Evolutionary conservation across 2,329 filamentous ascomycete species (phyloP), one percentile per base, ranked within the genome.

Genomic region (Microdochium trichocladiopsis): DNA sequence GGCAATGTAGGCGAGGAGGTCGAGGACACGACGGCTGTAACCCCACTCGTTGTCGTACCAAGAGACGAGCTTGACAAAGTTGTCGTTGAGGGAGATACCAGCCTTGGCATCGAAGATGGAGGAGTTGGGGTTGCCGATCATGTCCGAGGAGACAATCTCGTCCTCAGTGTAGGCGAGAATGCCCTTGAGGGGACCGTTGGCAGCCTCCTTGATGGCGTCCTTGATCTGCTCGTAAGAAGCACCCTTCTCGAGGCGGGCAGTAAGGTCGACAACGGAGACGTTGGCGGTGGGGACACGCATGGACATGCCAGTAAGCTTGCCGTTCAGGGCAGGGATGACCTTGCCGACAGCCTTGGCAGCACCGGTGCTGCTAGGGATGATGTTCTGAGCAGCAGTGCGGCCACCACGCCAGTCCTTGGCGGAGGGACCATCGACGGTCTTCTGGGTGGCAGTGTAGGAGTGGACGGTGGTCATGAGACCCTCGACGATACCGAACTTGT

Each of bases 11-110:
- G 80, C 78, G 71, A 83, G 71, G 66, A 94, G 87, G 77, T 94
- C 88, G 63, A 92, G 78, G 67, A 92, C 88, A 84, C 88, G 94
- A 80, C 92, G 92, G 75, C 89, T 95, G 88, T 99, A 97, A 70
- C 92, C 94, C 91, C 92, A 96, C 85, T 97, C 93, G 83, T 97
- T 97, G 83, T 96, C 91, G 79, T 96, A 96, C 94, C 93, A 97
- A 67, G 86, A 86, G 72, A 96, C 88, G 58, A 99, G 84, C 88
- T 99, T 99, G 83, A 96, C 86, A 74, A 97, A 97, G 86, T 96
- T 92, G 69, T 91, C 77, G 86, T 97, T 99, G 66, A 99, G 87
- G 62, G 92, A 88, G 77, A 99, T 97, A 83, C 94, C 94, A 57
- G 94, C 94, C 88, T 96, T 95, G 75, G 91, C 92, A 74, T 99